Conservation (phyloP, 83 land plant genomes). For the Picea abies region DNA sequence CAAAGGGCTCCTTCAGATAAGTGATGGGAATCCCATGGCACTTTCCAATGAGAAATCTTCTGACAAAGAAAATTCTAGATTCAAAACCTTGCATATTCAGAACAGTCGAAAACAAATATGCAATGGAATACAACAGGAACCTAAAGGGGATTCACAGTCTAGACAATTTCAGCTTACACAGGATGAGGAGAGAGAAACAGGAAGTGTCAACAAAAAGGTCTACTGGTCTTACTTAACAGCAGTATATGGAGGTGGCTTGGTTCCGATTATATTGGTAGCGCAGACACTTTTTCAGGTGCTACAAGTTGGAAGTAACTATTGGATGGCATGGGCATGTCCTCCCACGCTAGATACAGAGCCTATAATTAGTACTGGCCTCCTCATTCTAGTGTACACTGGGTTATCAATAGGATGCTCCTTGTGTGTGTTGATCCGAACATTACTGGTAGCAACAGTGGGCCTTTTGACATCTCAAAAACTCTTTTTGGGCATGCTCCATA, state of each 20-base stretch:
- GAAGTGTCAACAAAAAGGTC: constrained; percentile 71
- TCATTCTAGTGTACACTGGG: constrained; percentile 59
- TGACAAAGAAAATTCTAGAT: background rate
- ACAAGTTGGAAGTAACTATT: constrained; percentile 80
- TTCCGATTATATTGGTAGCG: constrained; percentile 59
- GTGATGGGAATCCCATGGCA: background rate
- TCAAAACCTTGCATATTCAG: constrained; percentile 12
- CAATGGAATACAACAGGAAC: constrained; percentile 34
- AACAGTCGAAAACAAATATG: constrained; percentile 18
- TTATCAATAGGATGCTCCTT: constrained; percentile 72
- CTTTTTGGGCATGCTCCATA: constrained; percentile 55
- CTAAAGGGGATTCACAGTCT: constrained; percentile 1
- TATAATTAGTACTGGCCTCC: constrained; percentile 27
- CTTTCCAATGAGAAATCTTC: too few relatives aligned
- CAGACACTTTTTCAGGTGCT: constrained; percentile 65
- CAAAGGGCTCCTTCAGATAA: background rate
- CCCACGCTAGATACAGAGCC: constrained; percentile 34
- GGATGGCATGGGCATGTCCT: constrained; percentile 91
- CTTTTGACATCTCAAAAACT: constrained; percentile 63
- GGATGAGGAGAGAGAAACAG: constrained; percentile 85
- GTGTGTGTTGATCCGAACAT: constrained; percentile 63
- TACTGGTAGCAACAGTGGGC: constrained; percentile 52
- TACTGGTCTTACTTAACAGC: constrained; percentile 67
- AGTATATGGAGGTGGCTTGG: constrained; percentile 54
- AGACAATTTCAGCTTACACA: constrained; percentile 45